phyloP scores from a whole-genome alignment of 208 protist genomes.

The Giardia muris region DNA sequence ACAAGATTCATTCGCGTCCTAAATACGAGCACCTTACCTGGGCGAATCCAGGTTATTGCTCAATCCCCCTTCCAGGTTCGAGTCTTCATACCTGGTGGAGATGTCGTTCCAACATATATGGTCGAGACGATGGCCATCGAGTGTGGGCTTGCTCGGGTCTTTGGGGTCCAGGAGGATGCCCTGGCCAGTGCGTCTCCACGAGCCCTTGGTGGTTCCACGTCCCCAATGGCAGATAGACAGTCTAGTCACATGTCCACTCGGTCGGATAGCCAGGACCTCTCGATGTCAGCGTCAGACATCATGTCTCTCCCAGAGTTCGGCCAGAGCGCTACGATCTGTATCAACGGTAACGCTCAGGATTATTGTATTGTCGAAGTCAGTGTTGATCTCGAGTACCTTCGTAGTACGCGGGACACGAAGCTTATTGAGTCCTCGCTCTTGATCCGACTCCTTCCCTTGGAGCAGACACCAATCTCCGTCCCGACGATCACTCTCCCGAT shows the following conservation, averaged over 20 bases:
- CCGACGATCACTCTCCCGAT: not conserved
- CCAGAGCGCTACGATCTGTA: not conserved
- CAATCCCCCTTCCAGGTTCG: not conserved
- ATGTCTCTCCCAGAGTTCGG: not conserved
- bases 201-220: not conserved
- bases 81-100: not conserved
- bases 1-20: not conserved
- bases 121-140: not conserved
- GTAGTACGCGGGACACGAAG: not conserved
- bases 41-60: not conserved
- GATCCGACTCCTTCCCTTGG: not conserved
- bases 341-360: not conserved
- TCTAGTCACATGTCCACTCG: not conserved
- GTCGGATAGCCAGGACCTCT: not conserved
- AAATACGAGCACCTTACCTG: not conserved
- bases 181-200: not conserved
- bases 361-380: not conserved
- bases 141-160: not conserved
- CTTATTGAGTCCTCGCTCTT: not conserved
- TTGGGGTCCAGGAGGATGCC: not conserved
- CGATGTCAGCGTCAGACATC: not conserved
- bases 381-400: not conserved
- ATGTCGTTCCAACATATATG: not conserved
- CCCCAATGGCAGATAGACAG: not conserved
- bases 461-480: not conserved